These are phyloP conservation scores for Scedosporium aurantiacum DNA, from an alignment of 2,329 filamentous ascomycete genomes.

Conservation along the genomic window DNA sequence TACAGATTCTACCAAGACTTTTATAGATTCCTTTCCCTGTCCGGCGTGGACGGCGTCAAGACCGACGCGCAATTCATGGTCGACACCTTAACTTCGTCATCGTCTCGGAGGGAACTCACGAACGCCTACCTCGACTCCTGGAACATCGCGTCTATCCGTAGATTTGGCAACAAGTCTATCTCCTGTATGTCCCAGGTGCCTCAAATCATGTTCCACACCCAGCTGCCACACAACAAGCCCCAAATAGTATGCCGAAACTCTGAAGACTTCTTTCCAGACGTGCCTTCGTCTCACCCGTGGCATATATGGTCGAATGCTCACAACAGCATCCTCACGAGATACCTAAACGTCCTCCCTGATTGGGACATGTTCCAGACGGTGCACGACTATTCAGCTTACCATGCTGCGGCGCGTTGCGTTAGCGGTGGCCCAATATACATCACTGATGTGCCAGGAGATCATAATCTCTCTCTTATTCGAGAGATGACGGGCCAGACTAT, in stretches of 20 bases:
- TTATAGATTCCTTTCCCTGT: slow-evolving; percentile 64
- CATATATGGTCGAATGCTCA: slow-evolving; percentile 93
- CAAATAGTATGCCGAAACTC: slow-evolving; percentile 72
- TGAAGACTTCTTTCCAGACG: slow-evolving; percentile 82
- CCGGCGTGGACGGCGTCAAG: slow-evolving; percentile 79
- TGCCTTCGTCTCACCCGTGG: slow-evolving; percentile 77
- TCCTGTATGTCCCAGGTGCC: slow-evolving; percentile 94
- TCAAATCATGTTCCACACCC: slow-evolving; percentile 73
- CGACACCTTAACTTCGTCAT: slow-evolving; percentile 60
- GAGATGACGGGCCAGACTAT: slow-evolving; percentile 72
- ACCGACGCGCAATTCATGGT: slow-evolving; percentile 88
- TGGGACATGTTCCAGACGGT: slow-evolving; percentile 62
- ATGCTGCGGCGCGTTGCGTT: slow-evolving; percentile 81
- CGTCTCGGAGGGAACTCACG: slow-evolving; percentile 60
- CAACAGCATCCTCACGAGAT: slow-evolving; percentile 70
- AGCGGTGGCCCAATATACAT: slow-evolving; percentile 91
- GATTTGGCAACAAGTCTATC: slow-evolving; percentile 69
- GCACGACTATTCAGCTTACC: slow-evolving; percentile 64
- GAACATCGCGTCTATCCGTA: slow-evolving; percentile 63
- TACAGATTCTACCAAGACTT: slow-evolving; percentile 79
- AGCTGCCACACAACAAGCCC: slow-evolving; percentile 66
- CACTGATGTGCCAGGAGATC: slow-evolving; percentile 76
- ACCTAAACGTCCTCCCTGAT: slow-evolving; percentile 80
- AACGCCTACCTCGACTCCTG: slow-evolving; percentile 76
- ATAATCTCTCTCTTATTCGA: slow-evolving; percentile 62